These are phyloP conservation scores for Oryza meridionalis DNA, from an alignment of 176 grass and related monocot species.

Conservation along the genomic window DNA sequence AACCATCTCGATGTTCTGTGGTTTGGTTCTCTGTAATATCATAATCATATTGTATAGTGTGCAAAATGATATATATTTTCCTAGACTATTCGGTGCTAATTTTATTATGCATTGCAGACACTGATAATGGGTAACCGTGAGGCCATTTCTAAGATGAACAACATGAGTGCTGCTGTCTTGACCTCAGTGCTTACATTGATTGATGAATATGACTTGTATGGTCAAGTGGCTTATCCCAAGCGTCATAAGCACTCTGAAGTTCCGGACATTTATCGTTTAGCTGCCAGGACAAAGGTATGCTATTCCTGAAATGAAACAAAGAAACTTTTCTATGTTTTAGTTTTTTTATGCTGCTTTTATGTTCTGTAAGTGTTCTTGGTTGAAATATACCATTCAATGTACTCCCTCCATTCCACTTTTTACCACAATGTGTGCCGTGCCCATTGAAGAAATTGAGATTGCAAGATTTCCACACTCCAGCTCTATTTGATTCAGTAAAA, in stretches of 20 bases:
- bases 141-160: slow-evolving; percentile 80
- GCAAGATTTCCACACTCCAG: background rate
- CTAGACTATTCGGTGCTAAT: background rate
- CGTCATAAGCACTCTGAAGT: slow-evolving; percentile 87
- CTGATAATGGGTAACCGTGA: slow-evolving; percentile 88
- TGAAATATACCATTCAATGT: background rate
- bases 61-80: background rate
- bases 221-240: slow-evolving; percentile 88
- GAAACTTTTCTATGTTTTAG: background rate
- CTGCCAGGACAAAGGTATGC: slow-evolving; percentile 74
- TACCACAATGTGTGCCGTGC: background rate
- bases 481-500: background rate
- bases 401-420: background rate
- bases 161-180: slow-evolving; percentile 75
- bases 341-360: slow-evolving; percentile 4
- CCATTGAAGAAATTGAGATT: background rate
- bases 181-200: slow-evolving; percentile 76
- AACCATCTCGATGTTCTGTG: slow-evolving; percentile 14
- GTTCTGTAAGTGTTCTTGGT: background rate
- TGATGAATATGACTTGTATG: slow-evolving; percentile 80
- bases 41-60: background rate
- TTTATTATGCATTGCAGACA: slow-evolving; percentile 55
- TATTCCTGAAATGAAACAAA: slow-evolving; percentile 24
- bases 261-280: slow-evolving; percentile 80
- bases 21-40: slow-evolving; percentile 14